Conservation (phyloP, 495 filamentous ascomycete species). For the Bryoglossum gracile region DNA sequence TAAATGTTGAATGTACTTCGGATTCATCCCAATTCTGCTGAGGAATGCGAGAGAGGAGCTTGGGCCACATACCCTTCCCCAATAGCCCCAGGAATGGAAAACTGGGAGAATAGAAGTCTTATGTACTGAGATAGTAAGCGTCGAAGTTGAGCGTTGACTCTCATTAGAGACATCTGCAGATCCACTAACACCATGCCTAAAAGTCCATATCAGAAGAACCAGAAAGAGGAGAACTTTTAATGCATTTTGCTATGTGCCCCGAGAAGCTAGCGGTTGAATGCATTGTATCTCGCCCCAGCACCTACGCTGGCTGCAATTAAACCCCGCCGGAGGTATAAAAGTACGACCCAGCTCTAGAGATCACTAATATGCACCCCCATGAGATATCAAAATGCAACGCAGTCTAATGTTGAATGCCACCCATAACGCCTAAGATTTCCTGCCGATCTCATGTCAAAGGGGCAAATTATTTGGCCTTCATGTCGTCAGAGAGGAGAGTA, state of each 20-base stretch:
- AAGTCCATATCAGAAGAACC: too few species aligned
- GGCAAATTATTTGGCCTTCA: conserved; percentile 9
- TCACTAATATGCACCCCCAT: too few species aligned
- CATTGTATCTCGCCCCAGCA: conserved; percentile 7
- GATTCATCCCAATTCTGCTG: neutral
- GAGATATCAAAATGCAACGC: conserved; percentile 16
- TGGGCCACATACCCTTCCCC: neutral
- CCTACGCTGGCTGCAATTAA: neutral
- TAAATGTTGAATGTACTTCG: too few species aligned
- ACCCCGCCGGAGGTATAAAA: too few species aligned
- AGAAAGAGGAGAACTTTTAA: conserved; percentile 5
- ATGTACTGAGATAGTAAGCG: too few species aligned
- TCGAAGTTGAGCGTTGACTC: too few species aligned
- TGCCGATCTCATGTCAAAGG: neutral
- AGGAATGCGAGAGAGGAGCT: neutral
- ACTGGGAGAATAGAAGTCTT: too few species aligned
- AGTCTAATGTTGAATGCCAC: conserved; percentile 23
- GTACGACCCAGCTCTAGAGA: too few species aligned
- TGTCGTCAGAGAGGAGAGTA: conserved; percentile 56
- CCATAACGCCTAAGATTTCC: conserved; percentile 18
- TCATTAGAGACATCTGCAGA: too few species aligned
- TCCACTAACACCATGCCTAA: too few species aligned
- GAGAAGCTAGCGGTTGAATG: conserved; percentile 13
- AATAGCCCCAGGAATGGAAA: neutral
- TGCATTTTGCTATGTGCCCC: conserved; percentile 2